Base-by-base conservation (phyloP, 495 filamentous ascomycete species). In the Paragyromitra xinjiangensis region DNA sequence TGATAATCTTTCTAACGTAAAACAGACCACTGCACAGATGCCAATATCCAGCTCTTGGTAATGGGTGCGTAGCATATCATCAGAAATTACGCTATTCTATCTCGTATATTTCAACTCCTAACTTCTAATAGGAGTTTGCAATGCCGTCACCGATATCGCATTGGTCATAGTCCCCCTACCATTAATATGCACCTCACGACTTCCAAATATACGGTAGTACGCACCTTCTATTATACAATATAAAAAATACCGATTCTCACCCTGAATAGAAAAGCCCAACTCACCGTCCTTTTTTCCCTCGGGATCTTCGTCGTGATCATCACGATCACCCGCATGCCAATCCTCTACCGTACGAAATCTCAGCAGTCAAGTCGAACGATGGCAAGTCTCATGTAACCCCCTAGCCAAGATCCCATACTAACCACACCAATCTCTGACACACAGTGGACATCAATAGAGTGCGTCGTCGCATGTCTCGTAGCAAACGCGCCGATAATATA, bases 401-500 rank as follows among this genome's bases (percentile, higher is more conserved):
- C 11, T n/a, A 19, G 6, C 0, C 11, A 40, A 53, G 16, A 39
- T 9, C 11, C 16, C 16, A 24, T 24, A 16, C 65, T 69, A 42
- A 69, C 6, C 12, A 16, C 3, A 44, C n/a, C 37, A 6, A 29
- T 44, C 14, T 8, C 7, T 50, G n/a, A 12, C 51, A 40, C 12
- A 24, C 24, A 70, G 58, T 76, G 66, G 58, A 69, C 63, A 53
- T 71, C 73, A 8, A 37, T 76, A 44, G 73, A 76, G 55, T 61
- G 51, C 19, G 37, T 19, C 8, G 73, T 16, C 6, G 65, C 73
- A 51, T 71, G 66, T 12, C 26, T 71, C 7, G 73, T 71, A 4
- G 73, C 73, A 48, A 76, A 76, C 34, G 58, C 73, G 26, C 73
- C 67, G 9, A 64, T 64, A 7, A 34, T 76, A 11, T 70, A 76